A percentile compares a stretch with the other conserved stretches of the same genome.
Evolutionary conservation across 768 basidiomycete species (phyloP).

Genomic region (Suillus sp.): DNA sequence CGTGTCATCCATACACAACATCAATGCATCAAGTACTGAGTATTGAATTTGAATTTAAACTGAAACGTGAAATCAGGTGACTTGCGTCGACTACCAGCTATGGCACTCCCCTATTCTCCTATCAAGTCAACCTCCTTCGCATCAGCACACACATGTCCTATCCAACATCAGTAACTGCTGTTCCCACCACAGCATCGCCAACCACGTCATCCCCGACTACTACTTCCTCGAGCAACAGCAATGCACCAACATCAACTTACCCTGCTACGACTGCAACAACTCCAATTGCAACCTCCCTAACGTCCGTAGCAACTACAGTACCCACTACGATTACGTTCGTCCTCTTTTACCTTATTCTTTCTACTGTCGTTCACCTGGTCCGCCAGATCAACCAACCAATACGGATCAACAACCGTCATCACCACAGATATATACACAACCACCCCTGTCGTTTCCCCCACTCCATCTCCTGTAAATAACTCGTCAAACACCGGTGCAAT

Average conservation of each 20-base stretch:
- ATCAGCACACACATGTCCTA: not conserved
- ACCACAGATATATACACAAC: constrained; percentile 23
- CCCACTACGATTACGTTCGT: constrained; percentile 26
- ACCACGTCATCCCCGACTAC: not conserved
- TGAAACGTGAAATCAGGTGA: not conserved
- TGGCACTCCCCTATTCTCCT: not conserved
- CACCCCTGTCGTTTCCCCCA: constrained; percentile 15
- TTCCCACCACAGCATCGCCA: not conserved
- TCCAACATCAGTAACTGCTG: not conserved
- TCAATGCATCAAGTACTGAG: not conserved
- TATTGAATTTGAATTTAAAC: not conserved
- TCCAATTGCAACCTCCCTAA: constrained; percentile 5
- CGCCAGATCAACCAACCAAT: constrained; percentile 23
- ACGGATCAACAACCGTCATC: constrained; percentile 23
- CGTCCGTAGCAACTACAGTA: not conserved
- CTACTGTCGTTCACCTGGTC: not conserved
- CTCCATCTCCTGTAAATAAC: not conserved
- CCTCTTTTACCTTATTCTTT: not conserved
- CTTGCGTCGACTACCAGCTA: not conserved
- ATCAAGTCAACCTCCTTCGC: not conserved
- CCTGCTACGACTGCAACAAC: not conserved
- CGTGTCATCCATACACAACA: too few species aligned
- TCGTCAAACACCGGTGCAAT: constrained; percentile 39
- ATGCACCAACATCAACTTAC: not conserved
- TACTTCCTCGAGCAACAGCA: not conserved